Conservation (phyloP, 257 asterid species). For the Nicotiana tabacum region DNA sequence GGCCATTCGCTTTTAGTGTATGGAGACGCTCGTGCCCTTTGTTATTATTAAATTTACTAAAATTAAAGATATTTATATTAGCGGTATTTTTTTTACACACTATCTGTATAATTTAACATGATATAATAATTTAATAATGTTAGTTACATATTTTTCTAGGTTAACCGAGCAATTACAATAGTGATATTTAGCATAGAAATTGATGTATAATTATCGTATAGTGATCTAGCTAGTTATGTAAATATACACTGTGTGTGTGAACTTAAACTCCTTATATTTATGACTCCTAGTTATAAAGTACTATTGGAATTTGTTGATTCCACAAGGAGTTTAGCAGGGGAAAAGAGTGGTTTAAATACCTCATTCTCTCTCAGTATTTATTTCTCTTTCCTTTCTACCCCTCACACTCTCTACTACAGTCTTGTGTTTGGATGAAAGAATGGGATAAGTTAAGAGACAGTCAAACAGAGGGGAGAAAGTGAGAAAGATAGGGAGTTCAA, state of each 20-base stretch:
- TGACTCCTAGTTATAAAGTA: no score
- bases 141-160: no score
- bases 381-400: constrained; percentile 19
- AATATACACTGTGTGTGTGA: no score
- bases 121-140: no score
- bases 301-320: background rate
- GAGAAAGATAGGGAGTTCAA: background rate
- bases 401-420: background rate
- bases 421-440: background rate
- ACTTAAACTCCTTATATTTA: no score
- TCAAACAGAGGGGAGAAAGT: constrained; percentile 13
- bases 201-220: no score
- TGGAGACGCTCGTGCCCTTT: constrained; percentile 40
- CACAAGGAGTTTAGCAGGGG: constrained; percentile 17
- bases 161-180: no score
- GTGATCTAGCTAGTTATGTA: no score
- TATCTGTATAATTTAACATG: no score
- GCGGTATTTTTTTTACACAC: background rate
- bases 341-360: constrained; percentile 32
- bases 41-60: background rate
- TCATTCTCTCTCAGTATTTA: constrained; percentile 12
- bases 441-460: background rate
- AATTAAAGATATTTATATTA: background rate
- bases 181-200: no score
- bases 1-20: constrained; percentile 41